Base-by-base conservation (phyloP, 139 green algal species). In the Coelastrella sp. region DNA sequence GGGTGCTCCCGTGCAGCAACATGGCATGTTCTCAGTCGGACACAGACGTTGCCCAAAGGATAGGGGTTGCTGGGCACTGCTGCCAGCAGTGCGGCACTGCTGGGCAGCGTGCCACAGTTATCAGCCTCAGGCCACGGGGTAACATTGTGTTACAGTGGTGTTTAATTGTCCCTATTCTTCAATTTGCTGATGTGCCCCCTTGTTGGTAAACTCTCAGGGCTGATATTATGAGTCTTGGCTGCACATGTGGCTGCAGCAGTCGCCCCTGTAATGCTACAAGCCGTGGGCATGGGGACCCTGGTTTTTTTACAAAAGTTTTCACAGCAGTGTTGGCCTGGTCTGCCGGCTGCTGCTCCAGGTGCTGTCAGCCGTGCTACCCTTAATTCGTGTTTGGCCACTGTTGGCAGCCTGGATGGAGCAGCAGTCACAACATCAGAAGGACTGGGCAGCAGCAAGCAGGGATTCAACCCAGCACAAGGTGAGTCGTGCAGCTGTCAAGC, bases 301-400 rank as follows among this genome's bases (percentile, higher is more conserved):
- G 14, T 4, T 17, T 73, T 73, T 17, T 73, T 17, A 15, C 65
- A 73, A 17, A 73, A 17, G 14, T 22, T 73, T 3, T 15, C 65
- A 22, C 15, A 17, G 14, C 14, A 15, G 63, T 70, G 63, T 70
- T 15, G 12, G n/a, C 15, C 68, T 76, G 17, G 68, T 76, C 0
- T 76, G 68, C 24, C 35, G 35, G 19, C 19, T 76, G 68, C 19
- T 70, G 12, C 24, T 22, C 63, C 91, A 93, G 91, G 89, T 19
- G 58, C 60, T 19, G 49, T 84, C 7, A 24, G 24, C 0, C 80
- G 61, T 20, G 24, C n/a, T 19, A 92, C 76, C 68, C 84, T 97
- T 61, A 97, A 97, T 70, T 91, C 95, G 6, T 97, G 95, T 78
- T 90, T 97, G 65, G 78, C 70, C 8, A 91, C 92, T 19, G 87